phyloP scores from a whole-genome alignment of 768 basidiomycete species.

The Ephemerocybe angulata region DNA sequence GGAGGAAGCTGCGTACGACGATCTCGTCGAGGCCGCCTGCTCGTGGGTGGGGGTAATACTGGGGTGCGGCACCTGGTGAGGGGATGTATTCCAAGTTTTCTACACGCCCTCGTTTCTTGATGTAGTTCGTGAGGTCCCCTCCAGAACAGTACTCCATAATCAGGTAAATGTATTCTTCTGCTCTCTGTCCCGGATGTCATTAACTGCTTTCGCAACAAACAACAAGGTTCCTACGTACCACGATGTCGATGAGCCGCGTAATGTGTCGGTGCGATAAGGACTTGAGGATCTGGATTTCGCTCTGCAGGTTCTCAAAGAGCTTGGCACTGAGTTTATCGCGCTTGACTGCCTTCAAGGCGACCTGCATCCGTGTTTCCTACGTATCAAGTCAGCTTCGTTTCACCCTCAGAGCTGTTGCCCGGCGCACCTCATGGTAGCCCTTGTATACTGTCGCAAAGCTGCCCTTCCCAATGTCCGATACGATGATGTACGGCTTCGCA shows the following conservation, averaged over 20 bases:
- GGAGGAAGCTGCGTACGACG: slow-evolving; percentile 86
- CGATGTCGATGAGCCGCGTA: slow-evolving; percentile 88
- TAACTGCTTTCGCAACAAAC: slow-evolving; percentile 1
- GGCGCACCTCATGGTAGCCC: slow-evolving; percentile 80
- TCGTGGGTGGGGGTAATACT: slow-evolving; percentile 89
- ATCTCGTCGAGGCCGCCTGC: slow-evolving; percentile 88
- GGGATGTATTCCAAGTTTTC: slow-evolving; percentile 84
- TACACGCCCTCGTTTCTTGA: slow-evolving; percentile 94
- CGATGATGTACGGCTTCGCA: slow-evolving; percentile 72
- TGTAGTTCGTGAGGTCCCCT: slow-evolving; percentile 93
- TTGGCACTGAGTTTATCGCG: slow-evolving; percentile 85
- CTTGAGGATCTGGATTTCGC: slow-evolving; percentile 96
- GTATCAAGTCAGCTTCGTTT: background rate
- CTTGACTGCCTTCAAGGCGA: slow-evolving; percentile 94
- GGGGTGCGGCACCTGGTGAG: slow-evolving; percentile 59
- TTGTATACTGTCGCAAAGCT: slow-evolving; percentile 97
- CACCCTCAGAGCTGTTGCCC: background rate
- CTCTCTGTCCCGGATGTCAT: slow-evolving; percentile 43
- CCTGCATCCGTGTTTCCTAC: slow-evolving; percentile 72
- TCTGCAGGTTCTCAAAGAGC: slow-evolving; percentile 95
- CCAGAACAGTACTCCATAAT: slow-evolving; percentile 98
- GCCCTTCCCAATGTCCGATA: slow-evolving; percentile 77
- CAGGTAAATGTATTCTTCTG: slow-evolving; percentile 81
- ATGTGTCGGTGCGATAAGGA: slow-evolving; percentile 90
- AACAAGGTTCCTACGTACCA: slow-evolving; percentile 52